Percentiles rank a stretch among this genome's conserved stretches.
Evolutionary conservation across 371 early-diverging fungal species (phyloP).

Genomic region (Mucor sp.): DNA sequence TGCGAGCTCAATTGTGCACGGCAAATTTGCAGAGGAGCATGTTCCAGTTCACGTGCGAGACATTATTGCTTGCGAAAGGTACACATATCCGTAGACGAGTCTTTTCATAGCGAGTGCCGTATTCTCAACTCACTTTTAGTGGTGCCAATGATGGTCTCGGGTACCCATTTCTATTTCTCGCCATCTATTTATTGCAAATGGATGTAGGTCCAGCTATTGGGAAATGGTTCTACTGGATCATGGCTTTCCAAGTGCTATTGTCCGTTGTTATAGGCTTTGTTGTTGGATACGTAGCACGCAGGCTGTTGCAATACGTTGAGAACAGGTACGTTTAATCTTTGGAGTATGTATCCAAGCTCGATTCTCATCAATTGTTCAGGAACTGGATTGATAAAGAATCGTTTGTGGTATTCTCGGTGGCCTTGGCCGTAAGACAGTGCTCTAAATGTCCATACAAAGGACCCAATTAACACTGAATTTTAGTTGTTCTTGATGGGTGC

Average conservation of each 20-base stretch:
- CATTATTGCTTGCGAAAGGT: slow-evolving; percentile 84
- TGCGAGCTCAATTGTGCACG: slow-evolving; percentile 92
- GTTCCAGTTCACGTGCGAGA: slow-evolving; percentile 83
- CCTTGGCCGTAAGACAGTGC: slow-evolving; percentile 86
- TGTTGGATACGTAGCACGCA: slow-evolving; percentile 76
- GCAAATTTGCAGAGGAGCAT: slow-evolving; percentile 89
- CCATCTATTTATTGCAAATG: slow-evolving; percentile 68
- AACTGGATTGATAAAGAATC: slow-evolving; percentile 95
- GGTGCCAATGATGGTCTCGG: slow-evolving; percentile 87
- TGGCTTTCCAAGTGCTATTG: slow-evolving; percentile 75
- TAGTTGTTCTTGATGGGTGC: slow-evolving; percentile 77
- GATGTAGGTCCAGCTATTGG: slow-evolving; percentile 64
- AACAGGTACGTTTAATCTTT: too few relatives aligned
- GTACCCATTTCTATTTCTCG: slow-evolving; percentile 85
- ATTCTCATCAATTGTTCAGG: too few relatives aligned
- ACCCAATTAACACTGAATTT: too few relatives aligned
- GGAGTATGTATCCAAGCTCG: too few relatives aligned
- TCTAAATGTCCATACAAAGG: too few relatives aligned
- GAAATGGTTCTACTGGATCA: slow-evolving; percentile 71
- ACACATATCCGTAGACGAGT: neutral
- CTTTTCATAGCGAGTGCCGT: neutral
- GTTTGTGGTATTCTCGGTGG: slow-evolving; percentile 86
- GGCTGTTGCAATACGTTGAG: slow-evolving; percentile 70
- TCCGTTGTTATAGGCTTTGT: slow-evolving; percentile 77
- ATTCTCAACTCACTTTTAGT: slow-evolving; percentile 23